phyloP scores from a whole-genome alignment of 345 rosid genomes.

The Boechera divaricarpa region DNA sequence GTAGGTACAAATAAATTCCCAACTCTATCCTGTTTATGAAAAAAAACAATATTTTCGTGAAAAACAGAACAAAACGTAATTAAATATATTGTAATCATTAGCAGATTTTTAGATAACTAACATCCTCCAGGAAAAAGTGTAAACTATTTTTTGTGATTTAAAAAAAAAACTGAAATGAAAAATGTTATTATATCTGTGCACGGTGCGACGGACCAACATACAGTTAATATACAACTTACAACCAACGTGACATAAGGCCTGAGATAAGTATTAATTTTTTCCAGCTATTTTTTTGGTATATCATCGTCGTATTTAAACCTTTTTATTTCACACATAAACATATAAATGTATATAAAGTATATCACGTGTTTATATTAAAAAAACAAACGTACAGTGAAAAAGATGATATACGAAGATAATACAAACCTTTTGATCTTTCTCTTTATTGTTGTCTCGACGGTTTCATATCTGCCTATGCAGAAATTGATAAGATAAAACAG shows the following conservation, averaged over 20 bases:
- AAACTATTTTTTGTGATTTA: background rate
- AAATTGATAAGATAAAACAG: slow-evolving; percentile 12
- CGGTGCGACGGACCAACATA: slow-evolving; percentile 41
- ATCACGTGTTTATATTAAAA: slow-evolving; percentile 24
- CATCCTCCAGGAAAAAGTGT: background rate
- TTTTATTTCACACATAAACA: background rate
- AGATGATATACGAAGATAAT: slow-evolving; percentile 20
- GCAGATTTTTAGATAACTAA: background rate
- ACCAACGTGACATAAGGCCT: slow-evolving; percentile 44
- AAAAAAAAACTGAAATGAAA: background rate
- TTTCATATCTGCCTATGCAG: slow-evolving; percentile 6
- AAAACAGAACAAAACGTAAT: slow-evolving; percentile 12
- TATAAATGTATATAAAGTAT: background rate
- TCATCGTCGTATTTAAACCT: slow-evolving; percentile 12
- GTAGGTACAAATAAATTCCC: slow-evolving; percentile 1
- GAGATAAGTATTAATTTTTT: slow-evolving; percentile 28
- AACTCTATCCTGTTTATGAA: slow-evolving; percentile 31
- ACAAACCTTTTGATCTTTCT: slow-evolving; percentile 37
- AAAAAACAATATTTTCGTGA: slow-evolving; percentile 4
- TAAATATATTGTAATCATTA: slow-evolving; percentile 25
- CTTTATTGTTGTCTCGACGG: slow-evolving; percentile 25
- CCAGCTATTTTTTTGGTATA: slow-evolving; percentile 25
- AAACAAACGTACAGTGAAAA: slow-evolving; percentile 18
- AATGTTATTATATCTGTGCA: slow-evolving; percentile 26
- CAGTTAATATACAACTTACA: slow-evolving; percentile 47